Conservation (phyloP, 495 filamentous ascomycete species). For the Cryomyces minteri region DNA sequence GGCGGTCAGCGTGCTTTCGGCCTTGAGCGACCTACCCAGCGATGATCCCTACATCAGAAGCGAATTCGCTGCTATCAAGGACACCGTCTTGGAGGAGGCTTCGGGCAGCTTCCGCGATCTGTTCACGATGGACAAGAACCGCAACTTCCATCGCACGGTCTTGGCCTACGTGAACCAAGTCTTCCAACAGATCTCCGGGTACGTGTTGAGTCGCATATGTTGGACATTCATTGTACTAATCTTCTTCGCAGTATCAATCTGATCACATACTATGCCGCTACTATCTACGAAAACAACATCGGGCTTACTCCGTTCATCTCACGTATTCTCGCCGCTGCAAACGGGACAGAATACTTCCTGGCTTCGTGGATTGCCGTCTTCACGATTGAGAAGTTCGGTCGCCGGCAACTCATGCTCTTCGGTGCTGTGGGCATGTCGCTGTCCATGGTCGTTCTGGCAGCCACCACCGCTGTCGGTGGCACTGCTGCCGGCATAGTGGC, state of each 20-base stretch:
- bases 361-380: slow-evolving; percentile 30
- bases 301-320: slow-evolving; percentile 22
- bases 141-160: slow-evolving; percentile 54
- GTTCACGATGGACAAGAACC: slow-evolving; percentile 52
- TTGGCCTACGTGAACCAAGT: slow-evolving; percentile 61
- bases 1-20: slow-evolving; percentile 5
- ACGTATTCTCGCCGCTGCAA: slow-evolving; percentile 22
- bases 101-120: slow-evolving; percentile 46
- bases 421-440: slow-evolving; percentile 29
- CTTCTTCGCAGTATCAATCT: slow-evolving; percentile 39
- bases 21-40: slow-evolving; percentile 11
- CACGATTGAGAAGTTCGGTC: slow-evolving; percentile 33
- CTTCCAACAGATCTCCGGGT: slow-evolving; percentile 46
- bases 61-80: slow-evolving; percentile 41
- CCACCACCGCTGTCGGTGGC: slow-evolving; percentile 15
- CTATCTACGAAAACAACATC: slow-evolving; percentile 40
- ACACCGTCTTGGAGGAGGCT: slow-evolving; percentile 53
- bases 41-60: slow-evolving; percentile 3
- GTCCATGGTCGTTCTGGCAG: slow-evolving; percentile 29
- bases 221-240: not conserved
- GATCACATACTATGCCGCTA: slow-evolving; percentile 40
- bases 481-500: not conserved
- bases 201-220: not conserved
- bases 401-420: slow-evolving; percentile 33
- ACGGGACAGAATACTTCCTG: slow-evolving; percentile 34